Base-by-base conservation (phyloP, 2,329 filamentous ascomycete genomes). In the Exserohilum turcica region DNA sequence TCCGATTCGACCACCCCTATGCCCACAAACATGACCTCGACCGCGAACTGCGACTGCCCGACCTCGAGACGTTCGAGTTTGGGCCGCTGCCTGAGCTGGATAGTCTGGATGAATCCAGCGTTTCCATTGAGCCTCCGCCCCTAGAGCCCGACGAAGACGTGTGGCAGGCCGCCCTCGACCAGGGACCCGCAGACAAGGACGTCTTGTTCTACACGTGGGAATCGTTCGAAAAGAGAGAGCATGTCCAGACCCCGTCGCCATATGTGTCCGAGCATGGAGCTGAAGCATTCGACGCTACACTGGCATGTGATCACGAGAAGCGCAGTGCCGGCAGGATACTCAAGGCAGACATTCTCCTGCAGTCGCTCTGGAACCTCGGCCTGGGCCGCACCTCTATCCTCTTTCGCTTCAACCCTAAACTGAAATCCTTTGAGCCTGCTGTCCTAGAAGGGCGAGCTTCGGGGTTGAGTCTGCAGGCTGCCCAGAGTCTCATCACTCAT, bases 351-450 rank as follows among this genome's bases (percentile, higher is more conserved):
- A 60, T 74, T 2, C 64, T 76, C 3, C 55, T 80, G 2, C 66
- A 73, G 15, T 87, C 86, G 9, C 76, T 93, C 0, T 78, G 88
- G 56, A 82, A 85, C 10, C 77, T 93, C 1, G 84, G 85, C 0
- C 80, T 92, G 5, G 90, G 90, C 0, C 81, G 89, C 42, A 86
- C 86, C 33, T 92, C 90, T 0, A 79, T 88, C 1, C 81, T 94
- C 29, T 94, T 91, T 70, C 67, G 74, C 0, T 91, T 84, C 79
- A 77, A 86, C 44, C 69, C 78, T 2, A 76, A 77, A 2, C 78
- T 78, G 24, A 74, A 73, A 19, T 76, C 75, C 0, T 91, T 92
- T 61, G 70, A 75, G 33, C 76, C 73, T 33, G 70, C 71, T 3
- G 67, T 82, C 31, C 63, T 73, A 3, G 71, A 79, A 47, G 72